These are phyloP conservation scores for Phytopythium ostracodes DNA, from an alignment of 352 stramenopile genomes.

Conservation along the genomic window DNA sequence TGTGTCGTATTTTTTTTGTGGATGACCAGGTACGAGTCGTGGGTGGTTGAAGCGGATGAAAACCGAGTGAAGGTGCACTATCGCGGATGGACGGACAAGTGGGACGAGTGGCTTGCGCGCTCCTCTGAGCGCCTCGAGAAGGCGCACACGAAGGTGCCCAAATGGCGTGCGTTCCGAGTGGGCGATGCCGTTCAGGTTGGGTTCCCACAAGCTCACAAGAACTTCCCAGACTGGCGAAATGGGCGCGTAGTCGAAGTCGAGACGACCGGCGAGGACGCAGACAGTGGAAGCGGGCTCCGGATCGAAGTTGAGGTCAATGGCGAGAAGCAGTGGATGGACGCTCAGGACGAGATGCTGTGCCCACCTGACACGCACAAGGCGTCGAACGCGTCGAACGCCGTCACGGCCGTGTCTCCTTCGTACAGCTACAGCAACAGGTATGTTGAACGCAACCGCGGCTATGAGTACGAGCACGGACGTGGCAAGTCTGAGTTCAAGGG, in stretches of 20 bases:
- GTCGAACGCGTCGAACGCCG: slow-evolving; percentile 24
- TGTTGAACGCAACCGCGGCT: slow-evolving; percentile 22
- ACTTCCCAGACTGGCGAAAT: slow-evolving; percentile 61
- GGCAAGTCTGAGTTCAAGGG: slow-evolving; percentile 51
- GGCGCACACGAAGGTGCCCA: slow-evolving; percentile 82
- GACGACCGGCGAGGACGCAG: slow-evolving; percentile 10
- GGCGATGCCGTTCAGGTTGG: slow-evolving; percentile 53
- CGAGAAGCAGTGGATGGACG: slow-evolving; percentile 43
- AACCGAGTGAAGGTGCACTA: slow-evolving; percentile 91
- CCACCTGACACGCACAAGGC: slow-evolving; percentile 52
- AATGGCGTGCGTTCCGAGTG: slow-evolving; percentile 68
- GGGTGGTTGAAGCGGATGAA: slow-evolving; percentile 36
- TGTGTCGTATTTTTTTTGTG: no score
- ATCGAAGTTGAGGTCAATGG: slow-evolving; percentile 49
- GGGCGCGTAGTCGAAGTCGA: slow-evolving; percentile 33
- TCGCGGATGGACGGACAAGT: slow-evolving; percentile 95
- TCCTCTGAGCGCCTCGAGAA: slow-evolving; percentile 87
- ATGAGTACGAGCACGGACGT: slow-evolving; percentile 37
- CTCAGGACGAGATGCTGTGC: slow-evolving; percentile 64
- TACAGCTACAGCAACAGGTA: slow-evolving; percentile 36
- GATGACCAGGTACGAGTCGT: slow-evolving; percentile 54
- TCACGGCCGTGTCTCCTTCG: slow-evolving; percentile 12
- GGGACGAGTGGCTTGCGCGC: slow-evolving; percentile 95
- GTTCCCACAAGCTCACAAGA: slow-evolving; percentile 21
- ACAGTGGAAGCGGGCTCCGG: slow-evolving; percentile 15